These are phyloP conservation scores for Massariosphaeria phaeospora DNA, from an alignment of 495 filamentous ascomycete species.

Conservation along the genomic window DNA sequence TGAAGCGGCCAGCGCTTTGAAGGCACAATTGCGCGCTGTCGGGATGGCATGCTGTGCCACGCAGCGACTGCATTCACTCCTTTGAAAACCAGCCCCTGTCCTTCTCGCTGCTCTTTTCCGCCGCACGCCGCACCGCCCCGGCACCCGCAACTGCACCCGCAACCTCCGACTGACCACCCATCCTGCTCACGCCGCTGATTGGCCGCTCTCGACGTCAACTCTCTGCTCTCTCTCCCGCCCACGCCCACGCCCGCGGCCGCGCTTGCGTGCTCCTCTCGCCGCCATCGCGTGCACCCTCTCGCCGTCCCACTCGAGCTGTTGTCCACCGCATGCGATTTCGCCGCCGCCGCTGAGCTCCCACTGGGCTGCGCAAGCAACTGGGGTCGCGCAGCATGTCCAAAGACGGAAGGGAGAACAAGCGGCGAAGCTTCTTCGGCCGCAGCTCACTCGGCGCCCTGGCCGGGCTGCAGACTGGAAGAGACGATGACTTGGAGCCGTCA, in stretches of 20 bases:
- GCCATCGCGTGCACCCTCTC: neutral
- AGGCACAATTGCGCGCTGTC: too few relatives aligned
- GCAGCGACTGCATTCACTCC: too few relatives aligned
- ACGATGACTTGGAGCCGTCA: slow-evolving; percentile 26
- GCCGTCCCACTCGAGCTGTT: neutral
- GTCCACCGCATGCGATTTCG: neutral
- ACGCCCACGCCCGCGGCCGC: neutral
- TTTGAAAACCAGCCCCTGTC: too few relatives aligned
- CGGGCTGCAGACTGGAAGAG: slow-evolving; percentile 15
- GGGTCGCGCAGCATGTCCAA: slow-evolving; percentile 32
- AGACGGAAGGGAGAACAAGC: slow-evolving; percentile 31
- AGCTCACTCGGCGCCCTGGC: slow-evolving; percentile 26
- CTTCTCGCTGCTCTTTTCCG: too few relatives aligned
- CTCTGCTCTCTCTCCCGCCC: neutral
- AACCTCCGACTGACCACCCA: too few relatives aligned
- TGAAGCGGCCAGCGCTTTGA: too few relatives aligned
- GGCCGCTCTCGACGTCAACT: slow-evolving; percentile 1
- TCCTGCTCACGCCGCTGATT: slow-evolving; percentile 14
- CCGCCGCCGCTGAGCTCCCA: slow-evolving; percentile 9
- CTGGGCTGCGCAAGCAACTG: slow-evolving; percentile 10
- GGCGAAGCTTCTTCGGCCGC: slow-evolving; percentile 33
- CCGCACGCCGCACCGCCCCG: too few relatives aligned
- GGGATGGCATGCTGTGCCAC: too few relatives aligned
- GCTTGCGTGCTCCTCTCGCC: neutral
- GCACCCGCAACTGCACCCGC: neutral